A percentile compares a stretch with the other conserved stretches of the same genome.
phyloP scores from a whole-genome alignment of 441 rosid species.

The California macrophylla region DNA sequence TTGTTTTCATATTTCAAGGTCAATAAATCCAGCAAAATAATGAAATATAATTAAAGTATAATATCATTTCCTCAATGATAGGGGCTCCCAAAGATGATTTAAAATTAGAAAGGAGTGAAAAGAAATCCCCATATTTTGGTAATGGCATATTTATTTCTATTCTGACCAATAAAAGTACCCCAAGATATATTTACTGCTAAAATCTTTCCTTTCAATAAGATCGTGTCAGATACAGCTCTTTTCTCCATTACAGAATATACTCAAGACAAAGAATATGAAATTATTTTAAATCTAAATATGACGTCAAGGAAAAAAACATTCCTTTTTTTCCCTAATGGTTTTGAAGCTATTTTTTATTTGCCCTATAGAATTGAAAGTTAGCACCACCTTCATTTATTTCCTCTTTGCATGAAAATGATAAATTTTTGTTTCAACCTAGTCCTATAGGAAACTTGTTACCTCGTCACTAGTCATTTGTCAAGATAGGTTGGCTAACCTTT shows the following conservation, averaged over 20 bases:
- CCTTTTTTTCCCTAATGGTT: neutral
- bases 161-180: neutral
- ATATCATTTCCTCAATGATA: neutral
- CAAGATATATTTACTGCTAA: neutral
- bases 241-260: neutral
- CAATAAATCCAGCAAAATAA: neutral
- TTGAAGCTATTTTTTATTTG: neutral
- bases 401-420: neutral
- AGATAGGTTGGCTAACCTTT: neutral
- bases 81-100: neutral
- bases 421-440: neutral
- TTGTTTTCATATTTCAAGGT: neutral
- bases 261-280: neutral
- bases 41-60: neutral
- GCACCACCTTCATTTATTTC: neutral
- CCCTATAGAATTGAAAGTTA: neutral
- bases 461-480: slow-evolving; percentile 5
- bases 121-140: neutral
- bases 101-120: neutral
- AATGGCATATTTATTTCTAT: neutral
- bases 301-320: slow-evolving; percentile 1
- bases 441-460: neutral
- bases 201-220: neutral
- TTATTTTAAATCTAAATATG: neutral
- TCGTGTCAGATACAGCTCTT: neutral